These are phyloP conservation scores for Astrothelium subdiscretum DNA, from an alignment of 495 filamentous ascomycete genomes.

Conservation along the genomic window DNA sequence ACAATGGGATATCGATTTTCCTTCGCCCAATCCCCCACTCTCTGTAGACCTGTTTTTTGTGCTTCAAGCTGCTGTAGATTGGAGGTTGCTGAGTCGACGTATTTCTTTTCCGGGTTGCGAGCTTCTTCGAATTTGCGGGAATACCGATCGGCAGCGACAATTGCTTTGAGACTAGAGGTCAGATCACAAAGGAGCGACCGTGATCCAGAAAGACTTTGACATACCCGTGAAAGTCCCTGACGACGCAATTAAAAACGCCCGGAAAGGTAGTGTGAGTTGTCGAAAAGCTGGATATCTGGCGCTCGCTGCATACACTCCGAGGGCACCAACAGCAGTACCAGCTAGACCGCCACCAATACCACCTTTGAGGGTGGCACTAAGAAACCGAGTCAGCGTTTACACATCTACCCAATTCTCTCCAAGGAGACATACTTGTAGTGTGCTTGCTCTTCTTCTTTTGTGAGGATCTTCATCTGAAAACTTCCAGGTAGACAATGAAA, in stretches of 20 bases:
- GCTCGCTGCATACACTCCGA: slow-evolving; percentile 50
- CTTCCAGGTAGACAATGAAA: not conserved
- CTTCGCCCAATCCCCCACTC: slow-evolving; percentile 47
- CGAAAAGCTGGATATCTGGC: slow-evolving; percentile 62
- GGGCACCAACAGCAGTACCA: slow-evolving; percentile 35
- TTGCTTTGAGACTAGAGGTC: slow-evolving; percentile 32
- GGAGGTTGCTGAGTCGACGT: slow-evolving; percentile 48
- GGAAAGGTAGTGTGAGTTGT: slow-evolving; percentile 73
- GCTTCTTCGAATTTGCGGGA: slow-evolving; percentile 61
- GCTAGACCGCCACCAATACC: slow-evolving; percentile 39
- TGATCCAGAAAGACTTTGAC: slow-evolving; percentile 2
- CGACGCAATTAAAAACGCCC: slow-evolving; percentile 79
- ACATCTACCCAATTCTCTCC: not conserved
- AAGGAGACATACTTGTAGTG: slow-evolving; percentile 43
- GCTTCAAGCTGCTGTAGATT: slow-evolving; percentile 40
- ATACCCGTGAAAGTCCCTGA: slow-evolving; percentile 66
- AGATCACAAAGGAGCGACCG: not conserved
- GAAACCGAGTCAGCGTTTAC: not conserved
- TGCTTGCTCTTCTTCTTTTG: slow-evolving; percentile 74
- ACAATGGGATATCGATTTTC: slow-evolving; percentile 88
- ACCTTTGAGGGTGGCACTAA: slow-evolving; percentile 62
- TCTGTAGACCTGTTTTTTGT: slow-evolving; percentile 44
- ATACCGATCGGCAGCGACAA: slow-evolving; percentile 73
- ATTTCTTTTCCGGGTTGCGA: slow-evolving; percentile 52
- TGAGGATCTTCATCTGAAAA: slow-evolving; percentile 77